Evolutionary conservation across 768 basidiomycete genomes (phyloP).

Genomic region (Butyriboletus loyo): DNA sequence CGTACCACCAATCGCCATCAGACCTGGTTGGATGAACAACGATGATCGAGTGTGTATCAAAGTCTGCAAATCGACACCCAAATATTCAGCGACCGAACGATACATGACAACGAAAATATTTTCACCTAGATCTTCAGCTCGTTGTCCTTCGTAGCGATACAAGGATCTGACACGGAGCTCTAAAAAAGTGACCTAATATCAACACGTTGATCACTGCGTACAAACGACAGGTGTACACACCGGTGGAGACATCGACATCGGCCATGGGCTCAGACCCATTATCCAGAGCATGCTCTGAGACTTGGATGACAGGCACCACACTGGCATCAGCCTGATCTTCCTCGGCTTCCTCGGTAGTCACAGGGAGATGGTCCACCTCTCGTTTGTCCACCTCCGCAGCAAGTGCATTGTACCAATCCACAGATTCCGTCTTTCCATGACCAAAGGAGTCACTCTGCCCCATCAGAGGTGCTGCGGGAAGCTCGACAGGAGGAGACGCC

Average conservation of each 20-base stretch:
- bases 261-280: slow-evolving; percentile 51
- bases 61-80: slow-evolving; percentile 45
- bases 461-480: slow-evolving; percentile 14
- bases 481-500: slow-evolving; percentile 22
- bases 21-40: slow-evolving; percentile 83
- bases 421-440: slow-evolving; percentile 64
- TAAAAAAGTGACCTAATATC: slow-evolving; percentile 29
- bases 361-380: slow-evolving; percentile 41
- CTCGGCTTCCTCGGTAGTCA: slow-evolving; percentile 62
- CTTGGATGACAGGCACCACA: slow-evolving; percentile 53
- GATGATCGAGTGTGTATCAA: slow-evolving; percentile 76
- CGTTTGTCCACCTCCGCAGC: slow-evolving; percentile 63
- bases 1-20: slow-evolving; percentile 92
- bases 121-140: slow-evolving; percentile 85
- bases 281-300: slow-evolving; percentile 45
- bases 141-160: slow-evolving; percentile 82
- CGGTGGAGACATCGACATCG: slow-evolving; percentile 65
- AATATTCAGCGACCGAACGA: slow-evolving; percentile 2
- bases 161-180: slow-evolving; percentile 76
- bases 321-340: slow-evolving; percentile 37
- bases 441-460: slow-evolving; percentile 16
- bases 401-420: slow-evolving; percentile 89
- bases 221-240: slow-evolving; percentile 37
- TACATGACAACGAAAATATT: slow-evolving; percentile 11
- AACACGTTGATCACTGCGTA: neutral